Base-by-base conservation (phyloP, 1,284 basidiomycete genomes). In the Vanrija pseudolonga region DNA sequence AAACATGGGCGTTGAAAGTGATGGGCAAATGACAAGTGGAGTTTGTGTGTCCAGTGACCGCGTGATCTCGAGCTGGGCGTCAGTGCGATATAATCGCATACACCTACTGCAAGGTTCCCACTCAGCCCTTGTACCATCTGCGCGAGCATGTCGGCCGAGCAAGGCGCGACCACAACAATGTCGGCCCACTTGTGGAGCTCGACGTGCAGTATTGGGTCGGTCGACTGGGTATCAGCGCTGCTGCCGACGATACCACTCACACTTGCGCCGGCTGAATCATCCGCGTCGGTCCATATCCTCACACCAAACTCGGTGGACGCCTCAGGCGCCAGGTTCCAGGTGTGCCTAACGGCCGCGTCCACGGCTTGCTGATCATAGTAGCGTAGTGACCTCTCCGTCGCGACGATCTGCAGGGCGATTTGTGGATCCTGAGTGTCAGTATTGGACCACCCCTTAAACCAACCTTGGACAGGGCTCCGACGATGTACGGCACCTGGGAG, bases 1-100 rank as follows among this genome's bases (percentile, higher is more conserved):
- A 69, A 89, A 97, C 93, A 97, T 98, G 61, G 90, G 80, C 3
- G 93, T 96, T 72, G 98, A 98, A 94, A 98, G 98, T 0, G 95
- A 93, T 3, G 95, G 95, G 67, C 94, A 98, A 24, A 98, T 75
- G 65, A 87, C 88, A 11, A 90, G 90, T 2, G 88, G 87, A 0
- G 88, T 95, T 2, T 80, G 80, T 0, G 90, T 87, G 7, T 87
- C 80, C 0, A 96, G 79, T 0, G 94, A 94, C 17, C 94, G 86
- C 52, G 98, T 81, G 6, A 97, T 79, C 5, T 89, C 93, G 2
- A 92, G 94, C 91, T 95, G 60, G 26, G 0, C 11, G 37, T 49
- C 41, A 55, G 61, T 44, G 12, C 5, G 22, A 19, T 14, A 22
- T n/a, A 9, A 22, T 1, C 2, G 26, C 8, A 7, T 36, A 32